phyloP scores from a whole-genome alignment of 2,329 filamentous ascomycete genomes.

The Epichloe sylvatica region DNA sequence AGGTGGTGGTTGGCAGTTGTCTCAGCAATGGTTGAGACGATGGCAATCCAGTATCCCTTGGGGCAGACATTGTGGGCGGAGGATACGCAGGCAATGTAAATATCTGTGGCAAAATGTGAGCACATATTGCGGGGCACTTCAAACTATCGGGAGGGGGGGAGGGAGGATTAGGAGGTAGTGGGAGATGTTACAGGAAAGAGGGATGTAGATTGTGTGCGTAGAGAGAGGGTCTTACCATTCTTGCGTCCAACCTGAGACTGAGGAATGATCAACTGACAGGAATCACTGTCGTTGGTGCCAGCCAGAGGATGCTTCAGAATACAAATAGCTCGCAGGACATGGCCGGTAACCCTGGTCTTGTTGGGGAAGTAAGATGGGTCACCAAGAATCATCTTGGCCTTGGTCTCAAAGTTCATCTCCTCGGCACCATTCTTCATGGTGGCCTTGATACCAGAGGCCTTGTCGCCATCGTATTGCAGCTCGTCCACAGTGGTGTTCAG shows the following conservation, averaged over 20 bases:
- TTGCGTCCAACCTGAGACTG: conserved; percentile 95
- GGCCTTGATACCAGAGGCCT: conserved; percentile 91
- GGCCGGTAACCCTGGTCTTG: conserved; percentile 77
- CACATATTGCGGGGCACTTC: not conserved
- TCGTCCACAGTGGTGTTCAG: conserved; percentile 92
- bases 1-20: conserved; percentile 84
- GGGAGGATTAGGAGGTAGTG: no score
- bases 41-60: conserved; percentile 97
- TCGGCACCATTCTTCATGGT: conserved; percentile 76
- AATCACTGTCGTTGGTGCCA: conserved; percentile 79
- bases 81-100: conserved; percentile 93
- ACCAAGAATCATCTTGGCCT: conserved; percentile 88
- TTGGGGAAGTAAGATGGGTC: conserved; percentile 93
- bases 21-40: conserved; percentile 95
- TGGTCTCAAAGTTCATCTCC: conserved; percentile 91
- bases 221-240: conserved; percentile 51
- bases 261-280: conserved; percentile 88
- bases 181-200: not conserved
- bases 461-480: conserved; percentile 67
- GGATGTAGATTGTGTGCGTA: conserved; percentile 1
- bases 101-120: conserved; percentile 42
- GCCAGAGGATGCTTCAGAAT: conserved; percentile 90
- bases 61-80: conserved; percentile 96
- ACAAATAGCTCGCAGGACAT: conserved; percentile 92
- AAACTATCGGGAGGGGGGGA: no score